A percentile compares a stretch with the other conserved stretches of the same genome.
These are phyloP conservation scores for Penicillium cinerascens DNA, from an alignment of 495 filamentous ascomycete species.

Conservation along the genomic window DNA sequence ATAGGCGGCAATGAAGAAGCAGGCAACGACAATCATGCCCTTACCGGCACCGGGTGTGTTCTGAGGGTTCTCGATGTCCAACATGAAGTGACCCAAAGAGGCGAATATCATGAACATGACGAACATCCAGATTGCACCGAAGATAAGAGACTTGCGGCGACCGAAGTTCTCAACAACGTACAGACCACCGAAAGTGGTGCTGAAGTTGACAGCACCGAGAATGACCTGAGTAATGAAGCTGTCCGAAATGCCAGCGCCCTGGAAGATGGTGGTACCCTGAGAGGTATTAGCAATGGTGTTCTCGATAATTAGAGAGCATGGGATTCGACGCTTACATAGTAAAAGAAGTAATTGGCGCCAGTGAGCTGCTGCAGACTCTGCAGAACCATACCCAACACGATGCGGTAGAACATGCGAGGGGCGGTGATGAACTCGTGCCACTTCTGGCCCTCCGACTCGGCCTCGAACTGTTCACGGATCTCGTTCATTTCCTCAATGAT, in stretches of 20 bases:
- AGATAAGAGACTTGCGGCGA: constrained; percentile 63
- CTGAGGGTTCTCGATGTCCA: constrained; percentile 52
- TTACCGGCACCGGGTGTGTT: constrained; percentile 61
- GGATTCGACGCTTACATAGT: constrained; percentile 64
- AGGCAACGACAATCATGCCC: constrained; percentile 72
- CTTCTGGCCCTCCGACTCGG: constrained; percentile 52
- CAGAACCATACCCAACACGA: constrained; percentile 61
- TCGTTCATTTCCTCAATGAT: constrained; percentile 67
- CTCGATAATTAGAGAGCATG: neutral
- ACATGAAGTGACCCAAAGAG: constrained; percentile 60
- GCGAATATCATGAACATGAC: constrained; percentile 69
- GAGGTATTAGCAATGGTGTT: constrained; percentile 33
- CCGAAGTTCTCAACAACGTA: constrained; percentile 70
- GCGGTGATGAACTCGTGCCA: constrained; percentile 69
- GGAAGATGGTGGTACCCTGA: constrained; percentile 71
- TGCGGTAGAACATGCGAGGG: constrained; percentile 70
- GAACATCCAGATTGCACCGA: constrained; percentile 65
- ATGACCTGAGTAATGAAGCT: constrained; percentile 71
- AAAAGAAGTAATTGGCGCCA: constrained; percentile 74
- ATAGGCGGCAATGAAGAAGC: constrained; percentile 55
- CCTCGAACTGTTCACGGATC: constrained; percentile 56
- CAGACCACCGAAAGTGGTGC: constrained; percentile 65
- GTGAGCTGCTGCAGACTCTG: constrained; percentile 69
- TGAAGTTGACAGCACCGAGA: constrained; percentile 70
- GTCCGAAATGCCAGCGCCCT: constrained; percentile 64